Evolutionary conservation across 2,329 filamentous ascomycete species (phyloP), one percentile per base, ranked within the genome.

Genomic region (Ceratocystis colombiana): DNA sequence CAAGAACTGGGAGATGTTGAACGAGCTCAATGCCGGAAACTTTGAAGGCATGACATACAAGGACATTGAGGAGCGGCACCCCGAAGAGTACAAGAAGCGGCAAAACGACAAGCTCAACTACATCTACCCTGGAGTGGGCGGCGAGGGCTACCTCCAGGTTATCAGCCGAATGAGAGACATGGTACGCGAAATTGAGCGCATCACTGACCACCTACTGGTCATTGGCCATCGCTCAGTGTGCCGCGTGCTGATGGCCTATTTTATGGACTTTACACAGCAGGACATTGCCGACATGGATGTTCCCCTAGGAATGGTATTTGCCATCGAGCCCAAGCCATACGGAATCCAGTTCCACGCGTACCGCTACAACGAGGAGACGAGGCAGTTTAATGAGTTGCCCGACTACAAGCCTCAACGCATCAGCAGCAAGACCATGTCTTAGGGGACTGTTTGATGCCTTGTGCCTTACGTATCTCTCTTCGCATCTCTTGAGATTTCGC

Each of bases 1-100:
- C 71, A 99, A 99, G 78, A 89, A 96, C 71, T 96, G 93, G 90
- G 89, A 92, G 72, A 96, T 96, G 90, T 83, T 99, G 64, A 96
- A 99, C 73, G 94, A 99, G 76, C 84, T 99, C 62, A 95, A 97
- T 71, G 88, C 93, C 0, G 94, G 94, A 15, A 83, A 85, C 62
- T 96, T 96, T 78, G 94, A 99, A 73, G 93, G 94, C 63, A 85
- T 96, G 80, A 97, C 94, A 0, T 97, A 99, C 74, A 84, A 88
- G 1, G 89, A 96, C 71, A 97, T 99, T 71, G 87, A 86, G 66
- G 78, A 82, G n/a, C 84, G 86, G 68, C 87, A 88, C 73, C 87
- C 87, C 0, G 86, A 90, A 1, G 92, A 99, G 73, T 99, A 90
- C 73, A 80, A 81, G 50, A 87, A 88, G 72, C 89, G 94, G 62